Evolutionary conservation across 2,329 filamentous ascomycete genomes (phyloP), one percentile per base, ranked within the genome.

Genomic region (Onygena corvina): DNA sequence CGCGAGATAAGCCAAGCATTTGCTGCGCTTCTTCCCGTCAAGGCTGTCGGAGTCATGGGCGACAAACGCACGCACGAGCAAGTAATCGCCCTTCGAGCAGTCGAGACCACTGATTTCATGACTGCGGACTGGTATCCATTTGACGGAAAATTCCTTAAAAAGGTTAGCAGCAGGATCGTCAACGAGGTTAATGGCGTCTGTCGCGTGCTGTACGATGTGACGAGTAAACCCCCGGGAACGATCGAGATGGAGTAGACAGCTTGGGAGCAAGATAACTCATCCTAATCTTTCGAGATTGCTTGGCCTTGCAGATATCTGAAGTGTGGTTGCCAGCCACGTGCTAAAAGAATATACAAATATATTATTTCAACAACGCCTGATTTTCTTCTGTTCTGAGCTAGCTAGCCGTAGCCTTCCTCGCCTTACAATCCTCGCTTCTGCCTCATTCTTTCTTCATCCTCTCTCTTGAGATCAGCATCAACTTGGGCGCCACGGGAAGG

Each of bases 141-240:
- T 59, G 70, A 76, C 48, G 75, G 75, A 56, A 70, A 73, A 16
- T 80, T 88, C 60, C 70, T 90, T 53, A 77, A 79, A 64, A 69
- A 69, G 52, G 79, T 87, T 25, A 75, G 74, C 45, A 75, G 72
- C 12, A 71, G 81, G 52, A 89, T 89, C 58, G 77, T 84, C 49
- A 89, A 87, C 59, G 81, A 86, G 65, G 81, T 87, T 0, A 71
- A 82, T 48, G 84, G 84, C 8, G 77, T 89, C 23, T 78, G 77
- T 56, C 71, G 83, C 25, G 84, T 88, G 23, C 71, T 79, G 6
- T 58, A 65, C 38, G 51, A 59, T 69, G 70, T 77, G 31, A 47
- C 47, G 14, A 46, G 20, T 18, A 46, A 83, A 68, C 79, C 80
- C 46, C 80, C 80, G 33, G 79, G 78, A 52, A 86, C 82, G 1